Conservation (phyloP, 768 basidiomycete genomes). For the Tulasnella sp. region DNA sequence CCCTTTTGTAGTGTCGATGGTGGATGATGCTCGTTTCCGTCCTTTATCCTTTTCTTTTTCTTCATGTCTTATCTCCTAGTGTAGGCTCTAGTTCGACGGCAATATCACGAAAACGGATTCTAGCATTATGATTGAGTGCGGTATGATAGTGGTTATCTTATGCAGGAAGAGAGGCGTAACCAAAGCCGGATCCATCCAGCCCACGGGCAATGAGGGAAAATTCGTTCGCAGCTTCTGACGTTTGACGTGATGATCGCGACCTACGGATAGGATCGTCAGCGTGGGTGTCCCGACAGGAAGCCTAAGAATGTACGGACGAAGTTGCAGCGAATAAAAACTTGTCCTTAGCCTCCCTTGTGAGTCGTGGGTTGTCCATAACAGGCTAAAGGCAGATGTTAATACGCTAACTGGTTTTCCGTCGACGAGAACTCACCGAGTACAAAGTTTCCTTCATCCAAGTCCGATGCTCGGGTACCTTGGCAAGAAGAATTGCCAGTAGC, state of each 20-base stretch:
- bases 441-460: constrained; percentile 77
- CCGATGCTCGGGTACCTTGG: constrained; percentile 59
- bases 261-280: constrained; percentile 45
- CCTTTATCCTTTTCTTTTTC: constrained; percentile 3
- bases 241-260: constrained; percentile 71
- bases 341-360: constrained; percentile 73
- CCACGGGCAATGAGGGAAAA: constrained; percentile 85
- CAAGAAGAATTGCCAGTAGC: constrained; percentile 68
- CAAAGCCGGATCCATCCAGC: constrained; percentile 82
- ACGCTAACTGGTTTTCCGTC: no score
- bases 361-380: constrained; percentile 73
- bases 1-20: not conserved
- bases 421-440: constrained; percentile 54
- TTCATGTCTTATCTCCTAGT: constrained; percentile 13
- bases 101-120: constrained; percentile 20
- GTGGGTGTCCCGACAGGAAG: not conserved
- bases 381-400: constrained; percentile 50
- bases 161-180: constrained; percentile 55
- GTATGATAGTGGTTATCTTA: not conserved
- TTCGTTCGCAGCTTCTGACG: constrained; percentile 82
- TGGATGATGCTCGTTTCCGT: not conserved
- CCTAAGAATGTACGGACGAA: constrained; percentile 52
- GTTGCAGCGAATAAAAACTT: constrained; percentile 73
- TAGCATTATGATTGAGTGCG: constrained; percentile 12
- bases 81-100: constrained; percentile 19